Evolutionary conservation across 1,284 basidiomycete genomes (phyloP), one percentile per base, ranked within the genome.

Genomic region (Bondarzewia mesenterica): DNA sequence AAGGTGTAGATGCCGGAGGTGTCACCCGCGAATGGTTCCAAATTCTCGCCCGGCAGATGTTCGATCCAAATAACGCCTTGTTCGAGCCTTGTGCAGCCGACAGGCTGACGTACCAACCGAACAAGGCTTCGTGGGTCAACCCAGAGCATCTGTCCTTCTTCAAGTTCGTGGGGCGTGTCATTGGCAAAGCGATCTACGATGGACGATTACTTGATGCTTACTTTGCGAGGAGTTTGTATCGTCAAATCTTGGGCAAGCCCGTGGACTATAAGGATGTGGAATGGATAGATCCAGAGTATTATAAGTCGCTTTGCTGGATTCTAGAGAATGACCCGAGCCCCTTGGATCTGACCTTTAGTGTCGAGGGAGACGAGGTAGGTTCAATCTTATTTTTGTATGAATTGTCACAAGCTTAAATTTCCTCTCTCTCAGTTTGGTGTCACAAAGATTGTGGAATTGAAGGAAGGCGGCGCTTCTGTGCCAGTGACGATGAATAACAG

Each of bases 11-110:
- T 64, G 96, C 96, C 0, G 96, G 96, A 22, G 96, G 96, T 60
- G 92, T 99, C 38, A 97, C 96, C 2, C 80, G 95, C 54, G 95
- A 98, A 70, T 98, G 95, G 95, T 97, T 95, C 82, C 90, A 93
- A 58, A 95, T 97, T 48, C 80, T 99, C 18, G 94, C 95, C 1
- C 80, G 93, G 48, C 94, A 97, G 65, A 99, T 99, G 89, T 98
- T 99, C 69, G 93, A 99, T 64, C 94, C 96, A n/a, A 92, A 96
- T 69, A 97, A 99, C 60, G 93, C 93, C 5, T 77, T 99, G 18
- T 99, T 99, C 78, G 92, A 97, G 63, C 95, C 95, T 8, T 97
- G 93, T 62, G 92, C 93, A 0, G 93, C 93, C 5, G 93, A 97
- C 65, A 82, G 84, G 57, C 78, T 91, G 51, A 97, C 93, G 2